These are phyloP conservation scores for Suillus lakei DNA, from an alignment of 768 basidiomycete species.

Conservation along the genomic window DNA sequence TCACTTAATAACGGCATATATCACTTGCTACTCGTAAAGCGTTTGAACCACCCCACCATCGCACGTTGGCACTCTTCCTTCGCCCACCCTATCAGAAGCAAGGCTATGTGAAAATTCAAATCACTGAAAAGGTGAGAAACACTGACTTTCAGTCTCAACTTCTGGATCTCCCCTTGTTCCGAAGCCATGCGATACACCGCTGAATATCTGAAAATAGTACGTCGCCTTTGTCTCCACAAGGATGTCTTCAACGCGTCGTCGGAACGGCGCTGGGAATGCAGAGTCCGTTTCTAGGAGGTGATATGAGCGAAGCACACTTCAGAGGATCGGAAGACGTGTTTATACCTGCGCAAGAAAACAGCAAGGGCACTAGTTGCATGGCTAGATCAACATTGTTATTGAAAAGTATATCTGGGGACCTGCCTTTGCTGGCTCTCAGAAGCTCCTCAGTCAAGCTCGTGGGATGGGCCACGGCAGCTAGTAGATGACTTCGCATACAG, in stretches of 20 bases:
- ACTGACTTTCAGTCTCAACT: conserved; percentile 24
- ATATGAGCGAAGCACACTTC: background rate
- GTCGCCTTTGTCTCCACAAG: conserved; percentile 52
- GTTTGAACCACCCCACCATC: conserved; percentile 54
- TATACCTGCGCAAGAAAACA: conserved; percentile 60
- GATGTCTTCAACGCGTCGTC: conserved; percentile 61
- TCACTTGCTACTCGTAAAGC: conserved; percentile 35
- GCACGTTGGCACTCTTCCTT: conserved; percentile 62
- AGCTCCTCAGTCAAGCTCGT: conserved; percentile 51
- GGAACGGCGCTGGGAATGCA: conserved; percentile 56
- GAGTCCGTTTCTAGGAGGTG: conserved; percentile 51
- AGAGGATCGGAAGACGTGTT: background rate
- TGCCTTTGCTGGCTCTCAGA: conserved; percentile 53
- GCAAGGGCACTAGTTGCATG: conserved; percentile 49
- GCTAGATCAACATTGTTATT: background rate
- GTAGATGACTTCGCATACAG: background rate
- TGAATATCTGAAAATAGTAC: conserved; percentile 65
- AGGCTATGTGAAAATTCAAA: background rate
- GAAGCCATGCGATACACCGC: conserved; percentile 46
- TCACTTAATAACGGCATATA: background rate
- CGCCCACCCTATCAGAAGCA: conserved; percentile 51
- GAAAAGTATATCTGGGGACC: conserved; percentile 16
- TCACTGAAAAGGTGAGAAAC: conserved; percentile 11
- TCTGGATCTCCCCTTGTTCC: conserved; percentile 34
- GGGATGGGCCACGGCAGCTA: conserved; percentile 64